Evolutionary conservation across 768 basidiomycete genomes (phyloP).

Genomic region (Cystofilobasidium macerans): DNA sequence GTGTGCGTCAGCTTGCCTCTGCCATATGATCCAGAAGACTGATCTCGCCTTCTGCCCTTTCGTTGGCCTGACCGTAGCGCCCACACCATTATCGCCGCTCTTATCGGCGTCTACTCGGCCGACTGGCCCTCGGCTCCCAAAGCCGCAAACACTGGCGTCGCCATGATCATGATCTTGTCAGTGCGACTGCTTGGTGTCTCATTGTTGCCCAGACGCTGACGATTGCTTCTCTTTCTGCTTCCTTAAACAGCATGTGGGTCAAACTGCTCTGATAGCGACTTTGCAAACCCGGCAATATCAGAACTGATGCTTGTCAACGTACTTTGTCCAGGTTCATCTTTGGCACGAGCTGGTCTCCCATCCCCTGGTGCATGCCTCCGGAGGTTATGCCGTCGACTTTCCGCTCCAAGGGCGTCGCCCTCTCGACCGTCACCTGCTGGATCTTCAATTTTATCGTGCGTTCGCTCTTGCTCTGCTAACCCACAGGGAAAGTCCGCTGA

Average conservation of each 20-base stretch:
- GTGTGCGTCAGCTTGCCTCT: neutral
- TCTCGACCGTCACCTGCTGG: neutral
- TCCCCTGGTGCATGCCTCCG: neutral
- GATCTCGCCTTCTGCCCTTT: neutral
- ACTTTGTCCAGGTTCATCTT: neutral
- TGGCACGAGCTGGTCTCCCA: neutral
- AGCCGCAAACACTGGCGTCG: neutral
- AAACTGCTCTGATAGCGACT: too few species aligned
- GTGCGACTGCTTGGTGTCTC: neutral
- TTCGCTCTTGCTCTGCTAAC: neutral
- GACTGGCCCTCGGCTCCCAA: neutral
- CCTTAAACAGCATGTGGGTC: too few species aligned
- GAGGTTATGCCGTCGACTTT: neutral
- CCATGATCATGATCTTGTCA: conserved; percentile 5
- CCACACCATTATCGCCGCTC: conserved; percentile 3
- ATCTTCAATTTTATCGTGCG: neutral
- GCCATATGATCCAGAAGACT: neutral
- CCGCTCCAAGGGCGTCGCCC: neutral
- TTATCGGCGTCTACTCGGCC: neutral
- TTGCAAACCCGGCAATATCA: too few species aligned
- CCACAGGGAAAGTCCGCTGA: too few species aligned
- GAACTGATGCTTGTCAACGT: too few species aligned
- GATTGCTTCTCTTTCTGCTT: too few species aligned
- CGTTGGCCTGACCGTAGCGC: neutral
- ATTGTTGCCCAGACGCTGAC: too few species aligned